Conservation (phyloP, 352 stramenopile genomes). For the Phytophthora nicotianae region DNA sequence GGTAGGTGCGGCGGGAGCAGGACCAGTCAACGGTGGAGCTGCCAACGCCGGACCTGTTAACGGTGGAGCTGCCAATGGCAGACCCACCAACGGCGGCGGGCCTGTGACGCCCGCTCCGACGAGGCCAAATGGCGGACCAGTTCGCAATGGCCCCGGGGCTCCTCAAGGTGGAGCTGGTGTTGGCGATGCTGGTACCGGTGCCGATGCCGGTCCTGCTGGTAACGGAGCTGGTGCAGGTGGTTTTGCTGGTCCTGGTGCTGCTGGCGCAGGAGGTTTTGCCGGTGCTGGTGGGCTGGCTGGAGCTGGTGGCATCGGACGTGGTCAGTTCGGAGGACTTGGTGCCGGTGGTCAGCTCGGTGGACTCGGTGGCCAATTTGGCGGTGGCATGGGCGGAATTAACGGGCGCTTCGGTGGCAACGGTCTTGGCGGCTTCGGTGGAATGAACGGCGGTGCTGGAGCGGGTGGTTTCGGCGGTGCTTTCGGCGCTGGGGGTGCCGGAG, state of each 20-base stretch:
- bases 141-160: constrained; percentile 7
- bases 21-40: neutral
- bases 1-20: neutral
- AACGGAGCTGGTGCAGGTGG: constrained; percentile 4
- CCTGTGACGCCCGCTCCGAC: constrained; percentile 30
- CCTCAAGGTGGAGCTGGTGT: neutral
- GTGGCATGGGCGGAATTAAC: constrained; percentile 8
- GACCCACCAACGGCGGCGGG: neutral
- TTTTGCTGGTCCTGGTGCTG: neutral
- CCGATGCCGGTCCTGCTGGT: neutral
- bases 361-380: constrained; percentile 1
- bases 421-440: constrained; percentile 4
- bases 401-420: constrained; percentile 1
- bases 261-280: constrained; percentile 5
- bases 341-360: constrained; percentile 6
- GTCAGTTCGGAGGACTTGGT: neutral
- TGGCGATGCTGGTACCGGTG: constrained; percentile 2
- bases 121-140: constrained; percentile 9
- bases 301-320: neutral
- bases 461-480: neutral
- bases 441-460: neutral
- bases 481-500: constrained; percentile 4
- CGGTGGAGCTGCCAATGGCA: neutral
- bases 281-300: neutral
- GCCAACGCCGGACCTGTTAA: neutral